Evolutionary conservation across 495 filamentous ascomycete genomes (phyloP).

Genomic region (Cladorrhinum samala): DNA sequence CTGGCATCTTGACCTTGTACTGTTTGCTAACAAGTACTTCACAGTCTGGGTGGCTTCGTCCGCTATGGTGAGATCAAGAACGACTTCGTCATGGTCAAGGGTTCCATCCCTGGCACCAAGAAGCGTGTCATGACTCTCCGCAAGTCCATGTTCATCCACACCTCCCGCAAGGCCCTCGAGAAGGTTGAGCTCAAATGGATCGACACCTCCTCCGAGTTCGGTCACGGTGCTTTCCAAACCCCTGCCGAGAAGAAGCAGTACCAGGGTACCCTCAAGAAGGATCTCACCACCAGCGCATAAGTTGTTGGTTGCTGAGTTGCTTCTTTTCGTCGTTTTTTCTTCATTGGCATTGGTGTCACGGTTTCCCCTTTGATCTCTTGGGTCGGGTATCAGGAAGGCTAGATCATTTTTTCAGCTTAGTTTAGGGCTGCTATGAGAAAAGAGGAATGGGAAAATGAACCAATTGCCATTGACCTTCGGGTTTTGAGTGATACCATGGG

Average conservation of each 20-base stretch:
- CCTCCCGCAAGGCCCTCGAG: constrained; percentile 87
- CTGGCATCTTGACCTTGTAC: background rate
- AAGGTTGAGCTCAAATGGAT: constrained; percentile 99
- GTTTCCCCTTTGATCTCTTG: constrained; percentile 42
- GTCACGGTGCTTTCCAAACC: constrained; percentile 99
- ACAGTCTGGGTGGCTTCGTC: constrained; percentile 95
- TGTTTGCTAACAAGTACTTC: constrained; percentile 19
- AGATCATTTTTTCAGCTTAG: constrained; percentile 37
- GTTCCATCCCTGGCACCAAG: constrained; percentile 95
- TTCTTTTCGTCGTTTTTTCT: constrained; percentile 43
- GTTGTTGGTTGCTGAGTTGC: constrained; percentile 23
- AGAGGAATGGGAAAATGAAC: constrained; percentile 34
- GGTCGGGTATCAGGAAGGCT: constrained; percentile 36
- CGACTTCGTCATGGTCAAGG: constrained; percentile 98
- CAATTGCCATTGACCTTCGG: constrained; percentile 20
- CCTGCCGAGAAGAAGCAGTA: constrained; percentile 90
- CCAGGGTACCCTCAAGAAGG: constrained; percentile 99
- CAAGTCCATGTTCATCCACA: constrained; percentile 99
- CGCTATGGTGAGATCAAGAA: constrained; percentile 99
- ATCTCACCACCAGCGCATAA: constrained; percentile 69
- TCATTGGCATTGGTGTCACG: constrained; percentile 51
- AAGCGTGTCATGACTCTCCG: constrained; percentile 99
- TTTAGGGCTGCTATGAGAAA: constrained; percentile 42
- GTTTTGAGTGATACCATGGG: background rate
- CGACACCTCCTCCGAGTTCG: constrained; percentile 99